These are phyloP conservation scores for Ceratocystis variospora DNA, from an alignment of 2,329 filamentous ascomycete species.

Conservation along the genomic window DNA sequence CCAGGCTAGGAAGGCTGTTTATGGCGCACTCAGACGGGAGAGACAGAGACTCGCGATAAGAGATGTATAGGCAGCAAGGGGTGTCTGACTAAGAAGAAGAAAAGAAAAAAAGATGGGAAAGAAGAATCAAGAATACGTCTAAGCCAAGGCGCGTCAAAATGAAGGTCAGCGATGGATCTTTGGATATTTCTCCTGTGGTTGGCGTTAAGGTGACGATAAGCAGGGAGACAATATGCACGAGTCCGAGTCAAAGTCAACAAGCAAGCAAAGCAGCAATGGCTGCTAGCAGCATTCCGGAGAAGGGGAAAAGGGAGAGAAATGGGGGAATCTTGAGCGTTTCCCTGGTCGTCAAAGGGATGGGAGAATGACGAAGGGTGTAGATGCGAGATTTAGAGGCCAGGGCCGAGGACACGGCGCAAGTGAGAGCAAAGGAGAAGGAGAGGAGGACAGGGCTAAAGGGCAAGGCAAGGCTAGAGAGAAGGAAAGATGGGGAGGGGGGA, in stretches of 20 bases:
- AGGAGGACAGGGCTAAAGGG: background rate
- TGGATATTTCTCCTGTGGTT: background rate
- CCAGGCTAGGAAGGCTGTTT: background rate
- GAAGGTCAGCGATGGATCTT: no score
- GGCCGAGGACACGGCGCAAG: background rate
- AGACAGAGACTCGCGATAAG: background rate
- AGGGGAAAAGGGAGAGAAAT: conserved; percentile 1
- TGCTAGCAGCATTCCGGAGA: conserved; percentile 6
- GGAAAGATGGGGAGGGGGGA: background rate
- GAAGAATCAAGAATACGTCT: no score
- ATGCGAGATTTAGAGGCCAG: conserved; percentile 6
- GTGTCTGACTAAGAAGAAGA: background rate
- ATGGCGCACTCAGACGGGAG: background rate
- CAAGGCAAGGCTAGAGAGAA: background rate
- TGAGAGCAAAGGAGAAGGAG: background rate
- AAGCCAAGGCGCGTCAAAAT: background rate
- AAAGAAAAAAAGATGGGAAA: no score
- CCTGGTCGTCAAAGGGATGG: background rate
- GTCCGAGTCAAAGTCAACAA: background rate
- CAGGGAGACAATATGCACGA: background rate
- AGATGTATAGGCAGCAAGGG: background rate
- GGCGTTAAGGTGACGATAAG: background rate
- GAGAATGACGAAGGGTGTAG: background rate
- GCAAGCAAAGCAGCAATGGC: background rate
- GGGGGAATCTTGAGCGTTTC: background rate